Evolutionary conservation across 441 rosid species (phyloP).

Genomic region (Populus hybrid): DNA sequence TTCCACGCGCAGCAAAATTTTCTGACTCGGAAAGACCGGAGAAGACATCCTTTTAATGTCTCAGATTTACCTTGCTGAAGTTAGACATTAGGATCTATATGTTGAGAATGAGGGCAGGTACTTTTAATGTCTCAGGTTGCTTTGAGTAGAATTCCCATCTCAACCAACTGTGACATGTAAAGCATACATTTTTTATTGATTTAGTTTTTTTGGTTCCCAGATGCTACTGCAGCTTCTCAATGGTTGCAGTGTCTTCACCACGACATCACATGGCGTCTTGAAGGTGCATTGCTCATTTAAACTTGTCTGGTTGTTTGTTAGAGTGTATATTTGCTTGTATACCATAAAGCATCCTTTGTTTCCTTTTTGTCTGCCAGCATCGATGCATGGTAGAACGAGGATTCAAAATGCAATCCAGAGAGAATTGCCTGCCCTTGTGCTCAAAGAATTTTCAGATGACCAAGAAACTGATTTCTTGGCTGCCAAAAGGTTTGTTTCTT

Average conservation of each 20-base stretch:
- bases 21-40: background rate
- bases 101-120: background rate
- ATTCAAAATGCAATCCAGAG: slow-evolving; percentile 8
- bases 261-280: background rate
- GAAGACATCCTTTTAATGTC: background rate
- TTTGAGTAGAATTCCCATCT: background rate
- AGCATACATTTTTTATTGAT: background rate
- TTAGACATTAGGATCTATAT: background rate
- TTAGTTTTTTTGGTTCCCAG: background rate
- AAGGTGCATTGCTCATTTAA: slow-evolving; percentile 10
- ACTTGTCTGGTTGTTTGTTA: background rate
- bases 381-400: background rate
- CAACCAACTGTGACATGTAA: background rate
- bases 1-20: background rate
- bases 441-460: slow-evolving; percentile 2
- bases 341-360: background rate
- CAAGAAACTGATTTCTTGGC: background rate
- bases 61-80: background rate
- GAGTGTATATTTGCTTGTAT: background rate
- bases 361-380: background rate
- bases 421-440: slow-evolving; percentile 1
- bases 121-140: background rate
- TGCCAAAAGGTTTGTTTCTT: background rate
- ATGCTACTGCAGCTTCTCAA: slow-evolving; percentile 4
- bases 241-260: slow-evolving; percentile 7